These are phyloP conservation scores for Gamarada debralockiae DNA, from an alignment of 495 filamentous ascomycete genomes.

Conservation along the genomic window DNA sequence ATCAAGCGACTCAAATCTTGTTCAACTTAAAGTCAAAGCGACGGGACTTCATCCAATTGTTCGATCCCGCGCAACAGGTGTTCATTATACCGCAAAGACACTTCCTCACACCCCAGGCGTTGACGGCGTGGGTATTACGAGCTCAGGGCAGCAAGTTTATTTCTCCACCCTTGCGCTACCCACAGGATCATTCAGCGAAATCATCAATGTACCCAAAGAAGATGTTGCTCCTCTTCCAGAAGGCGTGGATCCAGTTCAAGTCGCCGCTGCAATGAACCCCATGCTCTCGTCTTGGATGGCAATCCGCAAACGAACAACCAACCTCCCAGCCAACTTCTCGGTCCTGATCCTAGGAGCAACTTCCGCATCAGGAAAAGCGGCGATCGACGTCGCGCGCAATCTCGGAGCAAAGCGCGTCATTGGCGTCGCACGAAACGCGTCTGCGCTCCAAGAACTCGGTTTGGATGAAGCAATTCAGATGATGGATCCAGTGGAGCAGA, in stretches of 20 bases:
- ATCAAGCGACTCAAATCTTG: too few species aligned
- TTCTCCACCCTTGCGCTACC: constrained; percentile 27
- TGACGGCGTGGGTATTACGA: constrained; percentile 34
- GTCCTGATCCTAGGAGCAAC: constrained; percentile 42
- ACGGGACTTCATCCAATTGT: constrained; percentile 40
- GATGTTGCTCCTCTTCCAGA: constrained; percentile 28
- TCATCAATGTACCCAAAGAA: constrained; percentile 32
- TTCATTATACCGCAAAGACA: constrained; percentile 33
- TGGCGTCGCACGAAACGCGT: constrained; percentile 36
- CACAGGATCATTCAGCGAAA: constrained; percentile 31
- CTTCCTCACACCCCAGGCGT: constrained; percentile 36
- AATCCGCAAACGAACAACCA: constrained; percentile 31
- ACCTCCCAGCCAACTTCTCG: constrained; percentile 31
- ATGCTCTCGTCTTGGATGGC: constrained; percentile 42
- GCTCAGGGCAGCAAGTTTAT: constrained; percentile 35
- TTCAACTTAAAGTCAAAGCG: constrained; percentile 17
- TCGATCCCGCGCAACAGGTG: constrained; percentile 37
- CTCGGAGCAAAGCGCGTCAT: constrained; percentile 39
- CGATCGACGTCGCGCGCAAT: constrained; percentile 31
- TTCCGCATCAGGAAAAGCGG: constrained; percentile 35
- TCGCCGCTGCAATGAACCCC: constrained; percentile 42
- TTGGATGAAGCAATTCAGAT: constrained; percentile 36
- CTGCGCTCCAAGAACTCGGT: constrained; percentile 22
- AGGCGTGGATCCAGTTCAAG: constrained; percentile 33
- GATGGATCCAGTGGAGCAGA: constrained; percentile 29